Base-by-base conservation (phyloP, 805 yeast species). In the Cyberlindnera maritima region DNA sequence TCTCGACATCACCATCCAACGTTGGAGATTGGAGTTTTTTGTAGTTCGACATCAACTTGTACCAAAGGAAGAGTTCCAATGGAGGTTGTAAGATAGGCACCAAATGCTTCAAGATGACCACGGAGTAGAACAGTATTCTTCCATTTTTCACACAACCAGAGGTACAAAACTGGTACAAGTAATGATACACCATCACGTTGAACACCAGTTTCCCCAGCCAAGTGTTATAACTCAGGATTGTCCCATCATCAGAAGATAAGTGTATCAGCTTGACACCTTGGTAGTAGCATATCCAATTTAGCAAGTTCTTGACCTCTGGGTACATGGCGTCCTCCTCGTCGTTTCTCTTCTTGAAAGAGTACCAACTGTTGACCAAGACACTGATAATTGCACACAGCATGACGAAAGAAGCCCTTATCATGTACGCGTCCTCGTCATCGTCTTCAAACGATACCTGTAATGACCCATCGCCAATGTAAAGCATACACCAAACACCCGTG, bases 401-500 rank as follows among this genome's bases (percentile, higher is more conserved):
- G 7, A 31, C 21, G 28, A 41, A 41, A 2, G 17, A n/a, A 6
- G 28, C 21, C 36, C 39, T 25, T 4, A 19, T 19, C 2, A 7
- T 18, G 10, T 7, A 20, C 9, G 8, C 28, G n/a, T 28, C 35
- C 12, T 18, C 18, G 19, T 36, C 41, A 20, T 15, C 28, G 17
- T 42, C 46, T 17, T 20, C 25, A 32, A 42, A 42, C 4, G 36
- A 23, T 3, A 42, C 33, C 6, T 29, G 17, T 18, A 42, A 12
- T 8, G 38, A 15, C 3, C 33, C 40, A 23, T 25, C 36, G 7
- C 36, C 40, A 36, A 17, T 15, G 31, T 26, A 31, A 10, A 18
- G 29, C 3, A 21, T 7, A 15, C 46, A 42, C 46, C 46, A 42
- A 4, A 42, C 41, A 15, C 46, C 46, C 8, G 41, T 13, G 13